Percentiles rank a stretch among this genome's conserved stretches.
Conservation (phyloP, 805 yeast genomes). For the Myxozyma monticola region DNA sequence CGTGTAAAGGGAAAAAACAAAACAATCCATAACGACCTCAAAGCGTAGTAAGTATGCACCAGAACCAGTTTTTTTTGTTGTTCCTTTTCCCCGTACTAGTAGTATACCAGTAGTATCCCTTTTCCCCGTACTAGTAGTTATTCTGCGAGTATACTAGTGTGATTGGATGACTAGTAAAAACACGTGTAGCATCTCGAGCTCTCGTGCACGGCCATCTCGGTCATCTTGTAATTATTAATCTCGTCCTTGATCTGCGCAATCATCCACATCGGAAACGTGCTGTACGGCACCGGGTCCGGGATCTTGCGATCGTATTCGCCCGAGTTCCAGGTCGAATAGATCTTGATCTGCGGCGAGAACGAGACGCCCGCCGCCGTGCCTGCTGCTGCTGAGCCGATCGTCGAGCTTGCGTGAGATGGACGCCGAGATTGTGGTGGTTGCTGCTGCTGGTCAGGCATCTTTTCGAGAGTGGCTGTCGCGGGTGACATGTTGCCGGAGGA, state of each 20-base stretch:
- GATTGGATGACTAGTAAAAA: slow-evolving; percentile 60
- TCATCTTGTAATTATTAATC: slow-evolving; percentile 67
- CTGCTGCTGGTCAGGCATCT: too few species aligned
- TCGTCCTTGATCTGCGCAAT: slow-evolving; percentile 87
- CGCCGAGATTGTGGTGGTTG: too few species aligned
- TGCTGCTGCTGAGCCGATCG: background rate
- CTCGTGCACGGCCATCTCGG: slow-evolving; percentile 80
- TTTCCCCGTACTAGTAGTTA: too few species aligned
- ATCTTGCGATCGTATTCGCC: slow-evolving; percentile 75
- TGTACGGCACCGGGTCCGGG: slow-evolving; percentile 22
- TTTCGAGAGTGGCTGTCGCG: background rate
- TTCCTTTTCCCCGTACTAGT: too few species aligned
- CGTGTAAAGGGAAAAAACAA: too few species aligned
- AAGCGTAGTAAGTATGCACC: too few species aligned
- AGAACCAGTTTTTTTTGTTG: too few species aligned
- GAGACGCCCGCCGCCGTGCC: slow-evolving; percentile 42
- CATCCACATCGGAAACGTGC: slow-evolving; percentile 42
- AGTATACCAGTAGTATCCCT: too few species aligned
- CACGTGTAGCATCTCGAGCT: slow-evolving; percentile 80
- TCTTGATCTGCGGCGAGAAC: slow-evolving; percentile 77
- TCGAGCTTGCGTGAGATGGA: too few species aligned
- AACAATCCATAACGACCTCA: too few species aligned
- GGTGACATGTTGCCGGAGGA: background rate
- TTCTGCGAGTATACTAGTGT: background rate
- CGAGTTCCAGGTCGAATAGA: slow-evolving; percentile 80